Evolutionary conservation across 176 grass and related monocot species (phyloP).

Genomic region (Phoenix dactylifera): DNA sequence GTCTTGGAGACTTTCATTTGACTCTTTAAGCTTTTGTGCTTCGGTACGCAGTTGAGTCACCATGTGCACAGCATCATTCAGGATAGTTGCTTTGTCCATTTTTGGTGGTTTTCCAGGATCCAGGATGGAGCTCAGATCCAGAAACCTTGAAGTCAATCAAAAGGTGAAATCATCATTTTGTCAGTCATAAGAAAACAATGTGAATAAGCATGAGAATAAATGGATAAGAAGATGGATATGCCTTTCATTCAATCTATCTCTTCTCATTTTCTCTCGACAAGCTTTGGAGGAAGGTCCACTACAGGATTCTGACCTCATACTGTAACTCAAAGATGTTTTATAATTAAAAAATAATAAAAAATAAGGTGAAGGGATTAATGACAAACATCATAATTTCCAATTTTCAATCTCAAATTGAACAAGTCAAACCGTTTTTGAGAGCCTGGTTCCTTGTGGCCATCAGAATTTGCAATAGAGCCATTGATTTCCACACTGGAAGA

Average conservation of each 20-base stretch:
- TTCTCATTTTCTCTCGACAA: constrained; percentile 57
- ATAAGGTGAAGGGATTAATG: constrained; percentile 1
- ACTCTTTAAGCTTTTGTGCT: constrained; percentile 50
- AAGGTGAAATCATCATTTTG: neutral
- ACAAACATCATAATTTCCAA: neutral
- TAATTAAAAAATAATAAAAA: constrained; percentile 13
- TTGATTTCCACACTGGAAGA: constrained; percentile 42
- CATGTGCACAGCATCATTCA: constrained; percentile 53
- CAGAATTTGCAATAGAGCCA: constrained; percentile 25
- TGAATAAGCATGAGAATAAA: neutral
- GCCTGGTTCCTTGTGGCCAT: constrained; percentile 37
- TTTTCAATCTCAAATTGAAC: neutral
- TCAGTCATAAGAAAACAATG: neutral
- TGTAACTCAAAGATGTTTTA: constrained; percentile 21
- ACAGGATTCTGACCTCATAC: constrained; percentile 38
- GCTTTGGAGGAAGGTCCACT: constrained; percentile 56
- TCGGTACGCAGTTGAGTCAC: constrained; percentile 62
- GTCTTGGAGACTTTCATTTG: constrained; percentile 54
- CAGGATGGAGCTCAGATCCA: constrained; percentile 56
- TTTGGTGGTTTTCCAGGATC: constrained; percentile 60
- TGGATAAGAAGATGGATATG: constrained; percentile 12
- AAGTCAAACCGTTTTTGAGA: constrained; percentile 47
- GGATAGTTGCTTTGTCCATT: constrained; percentile 63
- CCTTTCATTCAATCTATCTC: constrained; percentile 66
- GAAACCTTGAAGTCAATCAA: constrained; percentile 40